Base-by-base conservation (phyloP, 2,329 filamentous ascomycete genomes). In the Hymenoscyphus occultus region DNA sequence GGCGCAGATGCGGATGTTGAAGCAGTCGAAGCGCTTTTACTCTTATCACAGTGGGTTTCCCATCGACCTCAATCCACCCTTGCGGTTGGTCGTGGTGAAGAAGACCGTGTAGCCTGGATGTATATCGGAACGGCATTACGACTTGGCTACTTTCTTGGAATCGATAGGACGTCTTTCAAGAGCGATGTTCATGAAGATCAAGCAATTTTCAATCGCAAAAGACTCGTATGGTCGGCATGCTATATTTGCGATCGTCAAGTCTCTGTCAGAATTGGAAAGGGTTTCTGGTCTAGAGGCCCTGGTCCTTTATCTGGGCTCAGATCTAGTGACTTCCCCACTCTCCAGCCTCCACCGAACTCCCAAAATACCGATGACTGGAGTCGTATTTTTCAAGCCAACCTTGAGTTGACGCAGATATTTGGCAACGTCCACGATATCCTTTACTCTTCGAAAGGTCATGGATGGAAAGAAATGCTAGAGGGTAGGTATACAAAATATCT, bases 81-180 rank as follows among this genome's bases (percentile, higher is more conserved):
- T 31, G 67, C 70, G 35, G 86, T 91, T 22, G 89, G 89, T 0
- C 83, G 88, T 63, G 89, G 89, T 9, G 89, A 91, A 74, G 89
- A 91, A 73, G 89, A 92, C 70, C 83, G 89, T 56, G 88, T 89
- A 39, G 88, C 88, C 0, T 92, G 89, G 89, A 91, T 91, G 88
- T 86, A 91, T 70, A 87, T 91, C 5, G 89, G 89, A 1, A 82
- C 89, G 22, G 89, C 89, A 2, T 77, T 92, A 6, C 83, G 89
- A 6, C 84, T 90, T 2, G 89, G 85, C 0, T 91, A 91, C 73
- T 89, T 89, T 60, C 83, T 91, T 16, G 86, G 86, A 1, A 79
- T 92, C 19, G 89, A 92, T 72, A 82, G 86, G 65, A 90, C 88
- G 22, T 86, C 87, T 0, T 87, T 91, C 70, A 81, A 85, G 56